These are phyloP conservation scores for Metarhizium humberi DNA, from an alignment of 2,329 filamentous ascomycete genomes.

Conservation along the genomic window DNA sequence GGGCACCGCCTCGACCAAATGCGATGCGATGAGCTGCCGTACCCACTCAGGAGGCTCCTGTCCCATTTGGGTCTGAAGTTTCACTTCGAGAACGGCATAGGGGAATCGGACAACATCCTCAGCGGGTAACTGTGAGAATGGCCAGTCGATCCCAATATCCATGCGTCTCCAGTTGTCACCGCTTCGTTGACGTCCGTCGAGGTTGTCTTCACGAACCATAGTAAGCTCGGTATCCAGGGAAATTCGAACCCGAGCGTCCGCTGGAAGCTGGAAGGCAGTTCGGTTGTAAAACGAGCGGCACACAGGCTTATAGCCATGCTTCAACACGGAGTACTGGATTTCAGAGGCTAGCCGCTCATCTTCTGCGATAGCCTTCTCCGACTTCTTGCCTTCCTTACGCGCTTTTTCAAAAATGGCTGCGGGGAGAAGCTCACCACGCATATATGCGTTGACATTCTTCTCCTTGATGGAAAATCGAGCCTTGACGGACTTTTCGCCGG, in stretches of 20 bases:
- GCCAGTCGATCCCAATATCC: slow-evolving; percentile 95
- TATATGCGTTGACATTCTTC: slow-evolving; percentile 90
- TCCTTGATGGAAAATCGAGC: slow-evolving; percentile 92
- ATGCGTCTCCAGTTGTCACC: slow-evolving; percentile 93
- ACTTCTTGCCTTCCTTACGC: slow-evolving; percentile 89
- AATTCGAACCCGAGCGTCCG: slow-evolving; percentile 90
- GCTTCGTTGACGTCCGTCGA: slow-evolving; percentile 66
- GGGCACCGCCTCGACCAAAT: slow-evolving; percentile 95
- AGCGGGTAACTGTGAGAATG: slow-evolving; percentile 78
- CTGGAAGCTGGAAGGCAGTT: slow-evolving; percentile 93
- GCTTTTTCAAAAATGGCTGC: slow-evolving; percentile 93
- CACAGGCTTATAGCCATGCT: slow-evolving; percentile 78
- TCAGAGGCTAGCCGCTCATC: slow-evolving; percentile 85
- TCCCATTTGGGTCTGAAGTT: slow-evolving; percentile 90
- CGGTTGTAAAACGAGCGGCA: slow-evolving; percentile 97
- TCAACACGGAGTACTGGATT: slow-evolving; percentile 86
- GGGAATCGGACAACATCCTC: slow-evolving; percentile 87
- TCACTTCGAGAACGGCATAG: slow-evolving; percentile 93
- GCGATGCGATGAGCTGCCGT: slow-evolving; percentile 81
- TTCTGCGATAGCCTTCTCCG: slow-evolving; percentile 81
- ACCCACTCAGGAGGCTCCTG: slow-evolving; percentile 97
- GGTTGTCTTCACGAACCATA: slow-evolving; percentile 91
- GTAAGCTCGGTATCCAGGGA: slow-evolving; percentile 93
- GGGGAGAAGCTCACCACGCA: slow-evolving; percentile 76
- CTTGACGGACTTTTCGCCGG: slow-evolving; percentile 97